Base-by-base conservation (phyloP, 371 early-diverging fungal species). In the Zychaea mexicana region DNA sequence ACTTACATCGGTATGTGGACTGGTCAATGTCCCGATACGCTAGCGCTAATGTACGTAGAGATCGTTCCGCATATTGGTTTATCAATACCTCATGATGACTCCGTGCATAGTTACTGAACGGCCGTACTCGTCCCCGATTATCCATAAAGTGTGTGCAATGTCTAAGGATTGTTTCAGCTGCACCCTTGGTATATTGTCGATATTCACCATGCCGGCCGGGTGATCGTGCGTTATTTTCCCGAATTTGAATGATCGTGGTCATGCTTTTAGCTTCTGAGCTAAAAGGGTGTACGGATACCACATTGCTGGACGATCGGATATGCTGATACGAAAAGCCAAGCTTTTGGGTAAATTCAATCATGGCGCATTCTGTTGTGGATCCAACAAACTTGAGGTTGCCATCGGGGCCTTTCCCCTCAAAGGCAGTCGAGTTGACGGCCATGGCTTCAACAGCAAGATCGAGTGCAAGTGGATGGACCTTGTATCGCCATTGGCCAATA, bases 361-460 rank as follows among this genome's bases (percentile, higher is more conserved):
- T 71, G 7, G 94, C 93, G 31, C 92, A 59, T 33, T 72, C 73
- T 0, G 69, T 69, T 8, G 66, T 60, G 8, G 73, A 72, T 12
- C 73, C 73, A 27, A 85, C 76, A 67, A 87, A 86, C 24, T 73
- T 78, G 8, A 69, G 68, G 31, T 70, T 62, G 3, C 88, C 87
- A n/a, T 77, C 61, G 9, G 49, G 26, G 7, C 26, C 49, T 32
- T 71, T 77, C 24, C 79, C 84, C 62, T 88, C 85, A 52, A 85
- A 88, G 10, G 92, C 94, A 8, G 91, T 87, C 30, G 91, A 88
- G 81, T 95, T 95, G 70, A 91, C 64, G 0, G 88, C 73, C 42
- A 85, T 78, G 31, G 78, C 79, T 66, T 89, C 83, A 2, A 65
- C 30, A 2, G 79, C 46, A 39, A 81, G 52, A 9, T 59, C 46